phyloP scores from a whole-genome alignment of 805 yeast genomes.

The Saturnispora halmiae region DNA sequence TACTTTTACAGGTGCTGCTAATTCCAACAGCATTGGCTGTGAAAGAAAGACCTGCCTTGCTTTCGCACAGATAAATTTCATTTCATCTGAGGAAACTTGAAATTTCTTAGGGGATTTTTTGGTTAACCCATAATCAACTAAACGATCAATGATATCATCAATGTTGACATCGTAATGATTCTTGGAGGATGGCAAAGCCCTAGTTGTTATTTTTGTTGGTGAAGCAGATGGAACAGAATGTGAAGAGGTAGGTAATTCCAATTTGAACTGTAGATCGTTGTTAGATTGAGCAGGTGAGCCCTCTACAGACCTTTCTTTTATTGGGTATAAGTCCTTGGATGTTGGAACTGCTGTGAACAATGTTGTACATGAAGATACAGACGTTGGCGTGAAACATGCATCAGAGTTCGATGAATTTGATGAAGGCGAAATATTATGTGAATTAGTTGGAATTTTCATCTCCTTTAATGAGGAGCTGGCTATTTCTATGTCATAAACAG shows the following conservation, averaged over 20 bases:
- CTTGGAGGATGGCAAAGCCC: background rate
- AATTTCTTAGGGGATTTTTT: constrained; percentile 38
- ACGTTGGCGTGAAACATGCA: constrained; percentile 27
- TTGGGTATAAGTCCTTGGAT: constrained; percentile 21
- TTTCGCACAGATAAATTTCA: constrained; percentile 47
- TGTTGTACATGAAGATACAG: constrained; percentile 25
- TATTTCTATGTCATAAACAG: constrained; percentile 32
- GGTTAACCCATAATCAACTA: constrained; percentile 43
- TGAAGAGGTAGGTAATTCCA: constrained; percentile 3
- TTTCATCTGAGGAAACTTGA: constrained; percentile 42
- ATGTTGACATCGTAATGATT: constrained; percentile 33
- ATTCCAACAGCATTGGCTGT: constrained; percentile 56
- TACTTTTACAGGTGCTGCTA: constrained; percentile 72
- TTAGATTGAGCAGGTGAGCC: constrained; percentile 18
- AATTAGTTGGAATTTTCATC: constrained; percentile 14
- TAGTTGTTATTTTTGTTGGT: background rate
- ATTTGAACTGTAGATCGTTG: constrained; percentile 7
- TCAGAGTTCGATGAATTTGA: constrained; percentile 31
- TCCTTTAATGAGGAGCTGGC: constrained; percentile 40
- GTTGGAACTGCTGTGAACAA: constrained; percentile 21
- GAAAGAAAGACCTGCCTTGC: constrained; percentile 51
- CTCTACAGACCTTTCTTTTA: constrained; percentile 29
- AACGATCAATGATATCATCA: constrained; percentile 53
- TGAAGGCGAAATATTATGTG: background rate
- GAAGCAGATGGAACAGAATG: background rate